phyloP scores from a whole-genome alignment of 305 asterid species.

The Rubia balearica region DNA sequence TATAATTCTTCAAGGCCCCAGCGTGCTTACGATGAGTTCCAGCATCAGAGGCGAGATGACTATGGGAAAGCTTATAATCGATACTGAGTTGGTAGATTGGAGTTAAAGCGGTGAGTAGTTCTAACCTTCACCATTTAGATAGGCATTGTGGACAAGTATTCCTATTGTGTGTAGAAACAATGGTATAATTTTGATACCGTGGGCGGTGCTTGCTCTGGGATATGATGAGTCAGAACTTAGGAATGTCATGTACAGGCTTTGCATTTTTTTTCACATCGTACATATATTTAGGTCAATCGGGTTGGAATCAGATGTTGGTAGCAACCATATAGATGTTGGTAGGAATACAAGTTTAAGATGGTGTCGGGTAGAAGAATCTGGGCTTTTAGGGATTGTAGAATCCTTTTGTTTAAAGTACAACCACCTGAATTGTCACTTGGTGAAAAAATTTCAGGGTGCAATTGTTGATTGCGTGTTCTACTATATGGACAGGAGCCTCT shows the following conservation, averaged over 20 bases:
- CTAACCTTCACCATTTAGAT: constrained; percentile 19
- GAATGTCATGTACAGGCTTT: too few species aligned
- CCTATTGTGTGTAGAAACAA: too few species aligned
- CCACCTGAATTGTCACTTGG: constrained; percentile 38
- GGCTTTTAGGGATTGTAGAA: constrained; percentile 22
- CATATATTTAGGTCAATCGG: constrained; percentile 7
- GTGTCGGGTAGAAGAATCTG: constrained; percentile 24
- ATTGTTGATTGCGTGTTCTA: constrained; percentile 32
- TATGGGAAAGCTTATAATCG: constrained; percentile 57
- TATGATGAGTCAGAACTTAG: background rate
- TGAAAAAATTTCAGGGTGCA: constrained; percentile 53
- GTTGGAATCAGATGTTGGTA: constrained; percentile 16
- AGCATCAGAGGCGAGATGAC: constrained; percentile 68
- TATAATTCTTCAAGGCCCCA: constrained; percentile 65
- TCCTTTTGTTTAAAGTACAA: constrained; percentile 21
- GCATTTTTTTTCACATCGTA: constrained; percentile 3
- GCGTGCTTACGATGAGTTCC: constrained; percentile 49
- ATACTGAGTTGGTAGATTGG: constrained; percentile 43
- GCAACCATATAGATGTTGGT: background rate
- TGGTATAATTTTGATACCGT: background rate
- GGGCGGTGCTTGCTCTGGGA: background rate
- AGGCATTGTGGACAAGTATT: background rate
- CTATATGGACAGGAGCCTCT: constrained; percentile 27
- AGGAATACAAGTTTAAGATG: constrained; percentile 9
- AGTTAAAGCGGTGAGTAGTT: constrained; percentile 57